Evolutionary conservation across 2,329 filamentous ascomycete species (phyloP), one percentile per base, ranked within the genome.

Genomic region (Fonsecaea nubica): DNA sequence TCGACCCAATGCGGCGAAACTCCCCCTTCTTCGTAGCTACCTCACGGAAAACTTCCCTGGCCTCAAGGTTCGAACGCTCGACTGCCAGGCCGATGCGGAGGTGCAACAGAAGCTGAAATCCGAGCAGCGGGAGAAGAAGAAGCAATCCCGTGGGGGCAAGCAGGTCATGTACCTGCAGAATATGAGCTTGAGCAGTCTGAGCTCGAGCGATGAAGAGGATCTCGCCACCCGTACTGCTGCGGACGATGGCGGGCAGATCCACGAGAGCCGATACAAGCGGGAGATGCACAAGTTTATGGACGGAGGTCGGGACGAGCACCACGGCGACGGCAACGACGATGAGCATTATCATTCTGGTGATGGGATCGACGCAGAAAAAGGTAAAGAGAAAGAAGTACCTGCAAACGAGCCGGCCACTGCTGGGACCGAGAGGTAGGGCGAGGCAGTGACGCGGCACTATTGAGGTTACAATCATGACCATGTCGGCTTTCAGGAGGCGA

Each of bases 11-110:
- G 90, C 90, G 63, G 84, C 88, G 10, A 83, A 92, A 9, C 84
- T 98, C 1, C 91, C 91, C 0, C 76, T 89, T 0, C 82, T 98
- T 1, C 88, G 89, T 60, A 75, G 82, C 10, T 96, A 92, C 75
- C 79, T 98, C 1, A 80, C 88, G 36, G 78, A 77, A 30, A 92
- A 94, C 71, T 88, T 97, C 38, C 91, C 92, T 0, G 92, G 92
- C 0, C 80, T 98, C 0, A 87, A 90, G 59, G 82, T 97, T 54
- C 82, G 89, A 0, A 87, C 87, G 0, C 86, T 94, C 72, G 90
- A 93, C 75, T 96, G 92, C 80, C 83, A 86, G 67, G 79, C 77
- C 45, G 92, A 92, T 64, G 90, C 92, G 9, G 85, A 93, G 66
- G 83, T 87, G 70, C 89, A 96, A 78, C 80, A 84, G 52, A 83